phyloP scores from a whole-genome alignment of 805 yeast genomes.

The Geotrichum ghanense region DNA sequence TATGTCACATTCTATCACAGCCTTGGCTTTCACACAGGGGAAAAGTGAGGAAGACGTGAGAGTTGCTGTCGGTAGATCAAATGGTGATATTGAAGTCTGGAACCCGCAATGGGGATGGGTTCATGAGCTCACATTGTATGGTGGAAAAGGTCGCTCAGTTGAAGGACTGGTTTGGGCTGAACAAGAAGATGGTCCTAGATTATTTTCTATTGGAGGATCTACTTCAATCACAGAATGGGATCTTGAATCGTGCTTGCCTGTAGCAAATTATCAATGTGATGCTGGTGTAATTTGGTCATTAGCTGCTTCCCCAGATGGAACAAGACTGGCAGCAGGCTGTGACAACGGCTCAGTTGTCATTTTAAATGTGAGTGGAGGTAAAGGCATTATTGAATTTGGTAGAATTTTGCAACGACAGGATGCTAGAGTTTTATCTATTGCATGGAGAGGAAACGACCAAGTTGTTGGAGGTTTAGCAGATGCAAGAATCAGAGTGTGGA shows the following conservation, averaged over 20 bases:
- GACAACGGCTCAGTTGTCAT: conserved; percentile 88
- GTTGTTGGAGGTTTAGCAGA: conserved; percentile 94
- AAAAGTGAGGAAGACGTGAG: conserved; percentile 43
- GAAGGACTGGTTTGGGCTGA: conserved; percentile 82
- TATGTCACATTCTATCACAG: conserved; percentile 73
- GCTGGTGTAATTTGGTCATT: conserved; percentile 92
- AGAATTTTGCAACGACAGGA: conserved; percentile 72
- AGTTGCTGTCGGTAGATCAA: conserved; percentile 82
- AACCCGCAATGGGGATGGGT: conserved; percentile 59
- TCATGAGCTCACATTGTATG: conserved; percentile 60
- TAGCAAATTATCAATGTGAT: conserved; percentile 72
- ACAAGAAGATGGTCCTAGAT: conserved; percentile 43
- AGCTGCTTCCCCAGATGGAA: conserved; percentile 48
- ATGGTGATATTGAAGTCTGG: conserved; percentile 96
- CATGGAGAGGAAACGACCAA: conserved; percentile 57
- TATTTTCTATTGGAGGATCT: conserved; percentile 92
- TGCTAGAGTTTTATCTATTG: conserved; percentile 63
- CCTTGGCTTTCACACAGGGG: conserved; percentile 59
- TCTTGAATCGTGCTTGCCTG: conserved; percentile 57
- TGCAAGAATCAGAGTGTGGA: conserved; percentile 83
- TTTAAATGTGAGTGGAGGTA: conserved; percentile 75
- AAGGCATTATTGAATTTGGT: conserved; percentile 70
- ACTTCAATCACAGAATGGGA: conserved; percentile 91
- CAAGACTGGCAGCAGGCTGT: conserved; percentile 77
- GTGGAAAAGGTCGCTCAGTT: conserved; percentile 73